Evolutionary conservation across 140 eudicot genomes (phyloP), one percentile per base, ranked within the genome.

Genomic region (Stevia rebaudiana): DNA sequence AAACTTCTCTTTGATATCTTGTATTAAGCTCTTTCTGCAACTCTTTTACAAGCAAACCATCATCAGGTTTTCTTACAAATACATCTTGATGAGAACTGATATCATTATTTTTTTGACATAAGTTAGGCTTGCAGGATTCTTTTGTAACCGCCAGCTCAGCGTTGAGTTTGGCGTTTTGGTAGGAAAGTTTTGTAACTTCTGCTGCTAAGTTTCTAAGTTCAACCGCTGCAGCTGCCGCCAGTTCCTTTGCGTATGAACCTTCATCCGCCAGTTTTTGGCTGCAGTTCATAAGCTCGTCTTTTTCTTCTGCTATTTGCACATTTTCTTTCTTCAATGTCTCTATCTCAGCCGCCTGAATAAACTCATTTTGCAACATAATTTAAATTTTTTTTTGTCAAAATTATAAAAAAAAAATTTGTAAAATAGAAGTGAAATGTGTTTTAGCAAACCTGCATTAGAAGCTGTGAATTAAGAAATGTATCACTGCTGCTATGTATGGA

Each of bases 141-240:
- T 56, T 56, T 15, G 63, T 31, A 30, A 56, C 42, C 4, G 43
- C 63, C 63, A 56, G 63, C 63, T 56, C 63, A 56, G 42, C 43
- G 9, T 56, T 56, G 63, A 30, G 63, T 56, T 56, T 56, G 63
- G 63, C 63, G 4, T 56, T 56, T 31, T 56, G 63, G 42, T 56
- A 56, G 25, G 63, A 56, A 44, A 90, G 95, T 44, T 82, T 90
- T 8, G 94, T 90, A 47, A 90, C 88, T 78, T 90, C 97, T 58
- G 83, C 94, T 43, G 97, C 94, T 72, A 90, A 72, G 76, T 87
- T 82, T 59, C 88, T 81, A 59, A 90, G 90, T 85, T 90, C 95
- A 55, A 78, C 74, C 40, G 97, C 97, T 65, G 97, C 97, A 70
- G 97, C 97, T 15, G 97, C 82, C 23, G 97, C 97, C 47, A 90